Evolutionary conservation across 1,284 basidiomycete species (phyloP).

Genomic region (Melampsora americana): DNA sequence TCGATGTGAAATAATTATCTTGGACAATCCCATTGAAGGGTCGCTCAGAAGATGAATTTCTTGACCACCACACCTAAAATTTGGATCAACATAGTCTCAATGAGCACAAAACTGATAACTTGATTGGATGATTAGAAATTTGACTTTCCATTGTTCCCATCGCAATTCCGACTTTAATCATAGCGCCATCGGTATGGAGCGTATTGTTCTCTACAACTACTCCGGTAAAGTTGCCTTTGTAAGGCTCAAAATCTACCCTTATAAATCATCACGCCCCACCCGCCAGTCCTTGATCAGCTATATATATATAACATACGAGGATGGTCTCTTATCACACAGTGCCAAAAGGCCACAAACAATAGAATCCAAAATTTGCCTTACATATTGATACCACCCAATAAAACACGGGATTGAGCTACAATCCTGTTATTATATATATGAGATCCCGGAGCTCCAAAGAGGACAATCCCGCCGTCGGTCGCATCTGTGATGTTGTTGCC

Average conservation of each 20-base stretch:
- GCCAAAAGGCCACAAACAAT: no score
- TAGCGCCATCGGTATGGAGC: neutral
- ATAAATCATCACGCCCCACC: neutral
- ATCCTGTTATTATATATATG: neutral
- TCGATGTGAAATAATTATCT: neutral
- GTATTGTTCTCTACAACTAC: slow-evolving; percentile 2
- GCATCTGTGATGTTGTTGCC: neutral
- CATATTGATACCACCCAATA: slow-evolving; percentile 1
- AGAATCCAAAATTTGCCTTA: neutral
- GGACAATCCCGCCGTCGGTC: slow-evolving; percentile 4
- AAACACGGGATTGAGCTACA: neutral
- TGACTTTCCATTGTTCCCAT: slow-evolving; percentile 4
- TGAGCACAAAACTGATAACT: no score
- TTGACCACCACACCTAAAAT: slow-evolving; percentile 1
- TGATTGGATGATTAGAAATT: neutral
- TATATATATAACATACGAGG: no score
- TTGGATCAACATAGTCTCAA: neutral
- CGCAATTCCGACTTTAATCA: slow-evolving; percentile 3
- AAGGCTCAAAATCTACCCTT: slow-evolving; percentile 5
- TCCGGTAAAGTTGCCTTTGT: neutral
- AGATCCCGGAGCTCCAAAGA: slow-evolving; percentile 11
- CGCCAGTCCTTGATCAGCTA: no score
- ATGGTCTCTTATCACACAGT: no score
- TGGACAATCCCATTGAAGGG: neutral
- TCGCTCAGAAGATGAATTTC: neutral